phyloP scores from a whole-genome alignment of 306 rosid species.

The Trifolium fragiferum region DNA sequence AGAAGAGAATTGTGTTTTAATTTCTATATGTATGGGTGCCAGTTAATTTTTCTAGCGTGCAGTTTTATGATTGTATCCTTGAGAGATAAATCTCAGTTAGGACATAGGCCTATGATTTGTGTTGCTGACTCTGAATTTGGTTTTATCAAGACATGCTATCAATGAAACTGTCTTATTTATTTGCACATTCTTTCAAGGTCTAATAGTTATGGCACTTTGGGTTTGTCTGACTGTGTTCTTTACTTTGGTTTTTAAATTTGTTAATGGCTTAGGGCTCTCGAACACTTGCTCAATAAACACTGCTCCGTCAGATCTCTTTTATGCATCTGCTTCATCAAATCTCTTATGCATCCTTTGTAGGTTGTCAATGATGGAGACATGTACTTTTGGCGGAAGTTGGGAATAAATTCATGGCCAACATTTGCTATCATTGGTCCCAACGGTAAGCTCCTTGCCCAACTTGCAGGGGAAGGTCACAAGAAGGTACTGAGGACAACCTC shows the following conservation, averaged over 20 bases:
- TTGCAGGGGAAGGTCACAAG: slow-evolving; percentile 90
- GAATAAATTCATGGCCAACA: slow-evolving; percentile 96
- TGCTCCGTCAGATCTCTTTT: slow-evolving; percentile 26
- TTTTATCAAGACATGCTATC: background rate
- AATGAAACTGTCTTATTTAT: slow-evolving; percentile 4
- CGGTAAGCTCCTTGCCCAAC: slow-evolving; percentile 88
- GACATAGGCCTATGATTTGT: slow-evolving; percentile 4
- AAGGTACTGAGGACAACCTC: slow-evolving; percentile 62
- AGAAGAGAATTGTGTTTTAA: background rate
- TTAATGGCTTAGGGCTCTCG: slow-evolving; percentile 22
- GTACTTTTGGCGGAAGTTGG: slow-evolving; percentile 90
- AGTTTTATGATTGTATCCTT: slow-evolving; percentile 1
- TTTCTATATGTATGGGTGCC: slow-evolving; percentile 7
- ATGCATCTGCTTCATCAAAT: slow-evolving; percentile 11
- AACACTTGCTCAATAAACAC: slow-evolving; percentile 32
- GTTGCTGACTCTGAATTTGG: slow-evolving; percentile 25
- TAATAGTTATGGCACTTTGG: slow-evolving; percentile 35
- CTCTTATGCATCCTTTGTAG: slow-evolving; percentile 50
- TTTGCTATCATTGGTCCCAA: slow-evolving; percentile 84
- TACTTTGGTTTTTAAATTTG: slow-evolving; percentile 23
- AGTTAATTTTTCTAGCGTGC: background rate
- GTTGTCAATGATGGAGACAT: slow-evolving; percentile 97
- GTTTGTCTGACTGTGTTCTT: slow-evolving; percentile 12
- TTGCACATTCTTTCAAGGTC: background rate
- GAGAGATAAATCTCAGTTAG: background rate